These are phyloP conservation scores for Mercurialis annua DNA, from an alignment of 345 rosid genomes.

Conservation along the genomic window DNA sequence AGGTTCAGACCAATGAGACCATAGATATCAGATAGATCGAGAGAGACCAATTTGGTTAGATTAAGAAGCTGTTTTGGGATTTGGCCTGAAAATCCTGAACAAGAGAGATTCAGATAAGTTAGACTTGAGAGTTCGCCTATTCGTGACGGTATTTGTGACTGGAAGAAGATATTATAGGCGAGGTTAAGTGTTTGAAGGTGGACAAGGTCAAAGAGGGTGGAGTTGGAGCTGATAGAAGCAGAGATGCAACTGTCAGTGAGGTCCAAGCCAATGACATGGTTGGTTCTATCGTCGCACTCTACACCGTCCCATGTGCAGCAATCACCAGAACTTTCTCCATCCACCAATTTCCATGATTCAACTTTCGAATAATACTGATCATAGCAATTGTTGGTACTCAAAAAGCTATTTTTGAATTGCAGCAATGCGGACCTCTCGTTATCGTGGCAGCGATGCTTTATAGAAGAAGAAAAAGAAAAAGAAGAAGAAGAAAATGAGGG, in stretches of 20 bases:
- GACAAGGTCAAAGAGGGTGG: neutral
- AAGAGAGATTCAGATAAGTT: neutral
- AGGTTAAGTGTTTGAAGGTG: neutral
- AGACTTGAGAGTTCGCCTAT: neutral
- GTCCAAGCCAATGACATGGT: neutral
- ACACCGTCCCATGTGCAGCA: conserved; percentile 10
- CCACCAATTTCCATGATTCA: neutral
- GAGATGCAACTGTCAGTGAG: neutral
- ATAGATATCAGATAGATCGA: neutral
- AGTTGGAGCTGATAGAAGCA: neutral
- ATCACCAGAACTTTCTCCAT: neutral
- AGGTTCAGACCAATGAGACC: neutral
- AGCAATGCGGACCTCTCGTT: too few species aligned
- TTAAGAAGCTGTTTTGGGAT: neutral
- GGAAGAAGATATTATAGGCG: neutral
- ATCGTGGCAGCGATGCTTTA: too few species aligned
- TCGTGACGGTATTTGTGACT: conserved; percentile 1
- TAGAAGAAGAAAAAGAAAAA: too few species aligned
- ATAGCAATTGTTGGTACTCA: too few species aligned
- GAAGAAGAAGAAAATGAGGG: too few species aligned
- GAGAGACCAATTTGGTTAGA: neutral
- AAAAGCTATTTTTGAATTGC: too few species aligned
- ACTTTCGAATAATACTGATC: neutral
- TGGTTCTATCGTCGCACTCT: neutral
- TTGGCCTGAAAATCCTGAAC: neutral